These are phyloP conservation scores for Chimonanthus salicifolius DNA, from an alignment of 164 flowering plant genomes.

Conservation along the genomic window DNA sequence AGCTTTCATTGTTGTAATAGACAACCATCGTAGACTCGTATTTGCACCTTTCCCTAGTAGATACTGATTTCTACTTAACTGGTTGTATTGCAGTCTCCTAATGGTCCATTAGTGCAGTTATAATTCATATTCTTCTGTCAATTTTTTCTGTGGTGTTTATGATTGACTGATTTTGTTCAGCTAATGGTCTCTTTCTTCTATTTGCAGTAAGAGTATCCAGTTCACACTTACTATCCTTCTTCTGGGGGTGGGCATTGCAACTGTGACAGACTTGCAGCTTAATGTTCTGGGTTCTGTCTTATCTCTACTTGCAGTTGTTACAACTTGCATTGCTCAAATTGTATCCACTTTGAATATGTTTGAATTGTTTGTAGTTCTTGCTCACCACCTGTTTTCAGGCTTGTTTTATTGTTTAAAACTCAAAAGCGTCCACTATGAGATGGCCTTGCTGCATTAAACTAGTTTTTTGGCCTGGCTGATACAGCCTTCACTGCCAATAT, in stretches of 20 bases:
- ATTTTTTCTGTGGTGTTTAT: not conserved
- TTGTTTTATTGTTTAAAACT: no score
- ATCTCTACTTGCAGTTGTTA: constrained; percentile 80
- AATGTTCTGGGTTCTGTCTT: constrained; percentile 79
- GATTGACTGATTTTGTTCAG: not conserved
- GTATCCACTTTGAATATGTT: constrained; percentile 54
- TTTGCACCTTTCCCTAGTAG: no score
- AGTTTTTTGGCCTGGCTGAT: no score
- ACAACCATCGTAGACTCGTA: no score
- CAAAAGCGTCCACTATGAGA: no score
- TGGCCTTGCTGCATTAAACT: no score
- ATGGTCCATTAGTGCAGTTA: no score
- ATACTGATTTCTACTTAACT: no score
- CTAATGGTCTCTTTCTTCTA: constrained; percentile 10
- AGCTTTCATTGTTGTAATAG: not conserved
- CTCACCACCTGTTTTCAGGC: no score
- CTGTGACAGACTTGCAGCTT: constrained; percentile 94
- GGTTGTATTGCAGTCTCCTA: no score
- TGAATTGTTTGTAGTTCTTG: not conserved
- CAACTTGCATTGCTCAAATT: constrained; percentile 93
- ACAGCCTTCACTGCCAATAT: no score
- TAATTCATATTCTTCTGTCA: not conserved
- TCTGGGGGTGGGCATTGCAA: constrained; percentile 89
- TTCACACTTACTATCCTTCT: constrained; percentile 63
- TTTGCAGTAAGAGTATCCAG: constrained; percentile 68